These are phyloP conservation scores for Sporormia fimetaria DNA, from an alignment of 495 filamentous ascomycete species.

Conservation along the genomic window DNA sequence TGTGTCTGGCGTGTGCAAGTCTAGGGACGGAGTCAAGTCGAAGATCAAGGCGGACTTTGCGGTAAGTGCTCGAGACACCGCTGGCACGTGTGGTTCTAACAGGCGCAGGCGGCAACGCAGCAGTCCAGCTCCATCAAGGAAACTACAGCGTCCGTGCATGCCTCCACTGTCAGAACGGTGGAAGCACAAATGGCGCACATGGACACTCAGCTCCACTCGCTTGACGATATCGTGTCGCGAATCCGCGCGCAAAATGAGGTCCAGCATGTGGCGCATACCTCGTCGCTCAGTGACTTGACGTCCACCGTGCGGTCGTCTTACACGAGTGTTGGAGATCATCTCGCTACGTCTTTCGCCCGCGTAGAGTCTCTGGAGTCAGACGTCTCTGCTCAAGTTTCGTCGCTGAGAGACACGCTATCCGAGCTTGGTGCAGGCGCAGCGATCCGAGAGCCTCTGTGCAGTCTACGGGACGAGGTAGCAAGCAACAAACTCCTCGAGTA, in stretches of 20 bases:
- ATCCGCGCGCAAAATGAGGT: conserved; percentile 69
- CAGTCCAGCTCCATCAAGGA: conserved; percentile 68
- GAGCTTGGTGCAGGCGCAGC: conserved; percentile 42
- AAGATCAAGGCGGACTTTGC: conserved; percentile 84
- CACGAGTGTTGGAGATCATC: conserved; percentile 50
- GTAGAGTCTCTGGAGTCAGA: conserved; percentile 53
- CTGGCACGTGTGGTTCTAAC: conserved; percentile 25
- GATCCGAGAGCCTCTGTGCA: conserved; percentile 54
- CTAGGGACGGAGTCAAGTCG: conserved; percentile 62
- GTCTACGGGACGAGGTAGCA: conserved; percentile 54
- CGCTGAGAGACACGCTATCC: conserved; percentile 44
- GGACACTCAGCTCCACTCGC: conserved; percentile 69
- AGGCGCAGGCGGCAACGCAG: conserved; percentile 54
- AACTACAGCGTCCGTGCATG: conserved; percentile 76
- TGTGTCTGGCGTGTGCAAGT: conserved; percentile 56
- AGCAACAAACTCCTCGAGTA: conserved; percentile 62
- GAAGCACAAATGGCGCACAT: conserved; percentile 80
- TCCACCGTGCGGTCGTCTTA: conserved; percentile 59
- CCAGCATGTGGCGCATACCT: conserved; percentile 56
- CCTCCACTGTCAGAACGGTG: conserved; percentile 83
- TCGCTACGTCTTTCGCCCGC: conserved; percentile 49
- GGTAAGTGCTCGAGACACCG: conserved; percentile 39
- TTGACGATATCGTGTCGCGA: conserved; percentile 82
- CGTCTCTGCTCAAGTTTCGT: conserved; percentile 42
- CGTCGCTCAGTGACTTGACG: conserved; percentile 50